phyloP scores from a whole-genome alignment of 208 protist species.

The Trypanosoma brucei region DNA sequence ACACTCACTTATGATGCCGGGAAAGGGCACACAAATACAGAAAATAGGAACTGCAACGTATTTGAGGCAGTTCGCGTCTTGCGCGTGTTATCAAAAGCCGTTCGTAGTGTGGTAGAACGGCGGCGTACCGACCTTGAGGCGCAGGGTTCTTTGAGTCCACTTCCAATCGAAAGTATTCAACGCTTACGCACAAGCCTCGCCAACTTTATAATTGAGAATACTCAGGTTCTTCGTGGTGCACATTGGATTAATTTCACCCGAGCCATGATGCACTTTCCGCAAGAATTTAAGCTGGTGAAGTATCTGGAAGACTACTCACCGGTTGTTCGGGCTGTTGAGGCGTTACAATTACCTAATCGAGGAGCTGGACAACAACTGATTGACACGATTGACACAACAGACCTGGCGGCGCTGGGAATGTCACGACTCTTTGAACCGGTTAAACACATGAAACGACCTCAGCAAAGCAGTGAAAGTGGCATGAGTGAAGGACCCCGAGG shows the following conservation, averaged over 20 bases:
- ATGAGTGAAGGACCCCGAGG: not conserved
- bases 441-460: slow-evolving; percentile 7
- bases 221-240: slow-evolving; percentile 54
- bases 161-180: slow-evolving; percentile 58
- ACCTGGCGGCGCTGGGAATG: slow-evolving; percentile 28
- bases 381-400: slow-evolving; percentile 10
- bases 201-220: slow-evolving; percentile 64
- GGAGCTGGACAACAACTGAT: not conserved
- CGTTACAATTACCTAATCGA: slow-evolving; percentile 2
- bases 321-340: slow-evolving; percentile 19
- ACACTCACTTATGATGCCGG: slow-evolving; percentile 13
- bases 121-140: slow-evolving; percentile 6
- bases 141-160: not conserved
- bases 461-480: not conserved
- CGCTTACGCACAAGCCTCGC: slow-evolving; percentile 53
- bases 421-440: slow-evolving; percentile 21
- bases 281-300: slow-evolving; percentile 28
- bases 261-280: slow-evolving; percentile 72
- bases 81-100: slow-evolving; percentile 71
- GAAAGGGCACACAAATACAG: not conserved
- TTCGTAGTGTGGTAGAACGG: slow-evolving; percentile 46
- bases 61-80: slow-evolving; percentile 80
- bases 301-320: slow-evolving; percentile 10
- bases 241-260: slow-evolving; percentile 82
- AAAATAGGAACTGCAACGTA: slow-evolving; percentile 42